phyloP scores from a whole-genome alignment of 495 filamentous ascomycete species.

The Tuber melanosporum region DNA sequence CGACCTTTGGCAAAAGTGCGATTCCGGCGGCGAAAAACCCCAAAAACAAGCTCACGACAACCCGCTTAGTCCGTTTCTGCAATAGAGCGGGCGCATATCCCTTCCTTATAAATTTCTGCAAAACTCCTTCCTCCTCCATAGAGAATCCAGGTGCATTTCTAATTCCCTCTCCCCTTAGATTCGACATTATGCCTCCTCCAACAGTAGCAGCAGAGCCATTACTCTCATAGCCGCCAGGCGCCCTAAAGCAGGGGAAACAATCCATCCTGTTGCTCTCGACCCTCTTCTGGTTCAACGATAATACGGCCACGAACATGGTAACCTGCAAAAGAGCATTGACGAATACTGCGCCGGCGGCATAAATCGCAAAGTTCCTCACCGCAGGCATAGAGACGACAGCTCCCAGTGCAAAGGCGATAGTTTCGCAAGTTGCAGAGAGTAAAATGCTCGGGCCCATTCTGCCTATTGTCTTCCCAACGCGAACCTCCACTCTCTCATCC shows the following conservation, averaged over 20 bases:
- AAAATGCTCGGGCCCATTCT: slow-evolving; percentile 95
- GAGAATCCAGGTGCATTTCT: slow-evolving; percentile 45
- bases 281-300: slow-evolving; percentile 80
- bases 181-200: slow-evolving; percentile 44
- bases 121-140: slow-evolving; percentile 66
- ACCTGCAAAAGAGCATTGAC: slow-evolving; percentile 93
- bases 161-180: slow-evolving; percentile 47
- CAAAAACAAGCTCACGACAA: slow-evolving; percentile 69
- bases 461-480: slow-evolving; percentile 76
- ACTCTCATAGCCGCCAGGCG: slow-evolving; percentile 11
- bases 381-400: slow-evolving; percentile 95
- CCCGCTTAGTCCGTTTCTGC: slow-evolving; percentile 67
- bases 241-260: slow-evolving; percentile 79
- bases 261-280: slow-evolving; percentile 83
- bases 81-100: slow-evolving; percentile 77
- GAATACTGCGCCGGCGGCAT: slow-evolving; percentile 91
- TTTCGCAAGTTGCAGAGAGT: slow-evolving; percentile 90
- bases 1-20: slow-evolving; percentile 72
- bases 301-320: slow-evolving; percentile 89
- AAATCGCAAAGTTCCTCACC: slow-evolving; percentile 91
- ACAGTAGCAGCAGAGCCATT: slow-evolving; percentile 20
- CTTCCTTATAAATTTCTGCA: slow-evolving; percentile 83
- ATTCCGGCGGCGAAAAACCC: slow-evolving; percentile 80
- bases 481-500: slow-evolving; percentile 73
- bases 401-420: slow-evolving; percentile 85